Conservation (phyloP, 305 asterid genomes). For the Fraxinus velutina region DNA sequence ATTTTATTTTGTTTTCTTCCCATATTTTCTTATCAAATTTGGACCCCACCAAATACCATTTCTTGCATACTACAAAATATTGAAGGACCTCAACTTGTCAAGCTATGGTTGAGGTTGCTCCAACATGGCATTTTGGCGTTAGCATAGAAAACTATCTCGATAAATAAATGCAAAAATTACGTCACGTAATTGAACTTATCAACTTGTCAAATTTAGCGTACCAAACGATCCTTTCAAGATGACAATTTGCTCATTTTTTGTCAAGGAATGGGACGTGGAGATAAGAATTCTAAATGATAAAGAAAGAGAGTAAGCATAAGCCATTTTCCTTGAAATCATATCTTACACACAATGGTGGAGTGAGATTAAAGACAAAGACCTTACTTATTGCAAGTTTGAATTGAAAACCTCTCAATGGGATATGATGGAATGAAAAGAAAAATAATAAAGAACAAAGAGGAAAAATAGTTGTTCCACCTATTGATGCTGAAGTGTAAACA, state of each 20-base stretch:
- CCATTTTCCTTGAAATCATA: neutral
- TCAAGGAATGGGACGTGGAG: neutral
- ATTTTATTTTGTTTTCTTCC: constrained; percentile 11
- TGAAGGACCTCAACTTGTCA: neutral
- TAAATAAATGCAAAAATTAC: neutral
- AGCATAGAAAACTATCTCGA: neutral
- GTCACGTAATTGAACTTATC: neutral
- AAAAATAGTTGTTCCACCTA: neutral
- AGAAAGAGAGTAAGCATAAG: neutral
- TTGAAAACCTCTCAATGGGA: neutral
- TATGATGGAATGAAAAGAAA: neutral
- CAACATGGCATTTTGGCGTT: neutral
- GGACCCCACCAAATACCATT: neutral
- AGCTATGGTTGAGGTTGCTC: neutral
- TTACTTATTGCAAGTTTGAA: neutral
- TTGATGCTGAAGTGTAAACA: neutral
- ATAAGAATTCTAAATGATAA: neutral
- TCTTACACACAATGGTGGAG: neutral
- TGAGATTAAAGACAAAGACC: neutral
- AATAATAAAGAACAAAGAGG: neutral
- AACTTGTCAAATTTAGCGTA: neutral
- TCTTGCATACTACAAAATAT: neutral
- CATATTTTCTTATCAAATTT: constrained; percentile 10
- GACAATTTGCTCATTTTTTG: neutral
- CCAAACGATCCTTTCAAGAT: neutral